Base-by-base conservation (phyloP, 345 rosid species). In the Eucalyptus virginea region DNA sequence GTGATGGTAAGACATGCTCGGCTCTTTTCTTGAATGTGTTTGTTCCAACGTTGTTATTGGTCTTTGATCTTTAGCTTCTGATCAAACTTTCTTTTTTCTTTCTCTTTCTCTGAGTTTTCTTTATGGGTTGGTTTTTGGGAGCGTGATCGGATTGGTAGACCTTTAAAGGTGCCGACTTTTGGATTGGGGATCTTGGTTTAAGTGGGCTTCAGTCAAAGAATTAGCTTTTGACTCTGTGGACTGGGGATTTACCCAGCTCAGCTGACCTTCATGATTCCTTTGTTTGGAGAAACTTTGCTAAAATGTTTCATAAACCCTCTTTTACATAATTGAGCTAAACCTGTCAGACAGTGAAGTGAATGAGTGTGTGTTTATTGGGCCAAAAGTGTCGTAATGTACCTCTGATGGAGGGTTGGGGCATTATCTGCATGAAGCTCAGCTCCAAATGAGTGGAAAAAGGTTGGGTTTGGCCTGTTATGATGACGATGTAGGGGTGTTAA, bases 1-100 rank as follows among this genome's bases (percentile, higher is more conserved):
- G 91, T 37, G 95, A 94, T 72, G 94, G 95, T 94, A 92, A 32
- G 49, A 87, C 34, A n/a, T 11, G 34, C 19, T 50, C 32, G 26
- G 18, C 47, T 60, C 34, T 30, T 87, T 45, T 88, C 51, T 34
- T 62, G 37, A 42, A 72, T 77, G 85, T 62, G 23, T 67, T 52
- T 24, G 37, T 86, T 86, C 44, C 28, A 6, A 19, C 80, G 40
- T 86, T 89, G 88, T 44, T 44, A 13, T 32, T n/a, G 81, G 42
- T 88, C 50, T 21, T 60, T 58, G 65, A 86, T 86, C 62, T 44
- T 81, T 85, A 80, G 89, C 52, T 81, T 42, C 34, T 54, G 86
- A 44, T 56, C 80, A 58, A 9, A 40, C 50, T 42, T 88, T 28
- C n/a, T 40, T 8, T 19, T 28, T 56, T 40, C 13, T 21, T 0